Conservation (phyloP, 345 rosid species). For the Corymbia maculata region DNA sequence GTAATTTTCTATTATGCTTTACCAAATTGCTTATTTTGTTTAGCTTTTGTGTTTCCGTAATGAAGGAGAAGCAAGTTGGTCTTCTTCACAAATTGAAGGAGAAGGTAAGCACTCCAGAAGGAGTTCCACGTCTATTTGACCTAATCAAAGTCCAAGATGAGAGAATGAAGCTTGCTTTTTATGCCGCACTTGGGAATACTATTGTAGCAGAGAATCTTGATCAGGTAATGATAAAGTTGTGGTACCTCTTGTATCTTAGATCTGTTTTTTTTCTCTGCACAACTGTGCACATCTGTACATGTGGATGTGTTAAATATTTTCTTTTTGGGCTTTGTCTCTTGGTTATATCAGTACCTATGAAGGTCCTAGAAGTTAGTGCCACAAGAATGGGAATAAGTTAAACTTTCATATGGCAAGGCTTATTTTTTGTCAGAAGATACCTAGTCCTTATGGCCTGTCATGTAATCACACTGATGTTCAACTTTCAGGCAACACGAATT, state of each 20-base stretch:
- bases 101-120: constrained; percentile 72
- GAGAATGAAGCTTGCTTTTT: constrained; percentile 91
- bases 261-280: not conserved
- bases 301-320: not conserved
- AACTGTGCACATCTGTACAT: not conserved
- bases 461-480: not conserved
- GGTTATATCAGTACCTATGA: not conserved
- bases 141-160: constrained; percentile 78
- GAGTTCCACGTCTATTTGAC: constrained; percentile 91
- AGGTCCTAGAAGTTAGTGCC: not conserved
- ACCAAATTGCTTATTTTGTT: not conserved
- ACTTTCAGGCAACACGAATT: constrained; percentile 73
- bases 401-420: not conserved
- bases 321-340: not conserved
- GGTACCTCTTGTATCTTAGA: not conserved
- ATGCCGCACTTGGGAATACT: constrained; percentile 76
- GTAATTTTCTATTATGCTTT: not conserved
- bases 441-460: not conserved
- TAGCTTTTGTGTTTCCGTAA: not conserved
- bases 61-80: constrained; percentile 83
- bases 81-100: constrained; percentile 52
- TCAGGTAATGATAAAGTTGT: constrained; percentile 40
- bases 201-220: constrained; percentile 84
- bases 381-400: not conserved
- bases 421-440: not conserved